Conservation (phyloP, 2,329 filamentous ascomycete species). For the Pseudogymnoascus sp. region DNA sequence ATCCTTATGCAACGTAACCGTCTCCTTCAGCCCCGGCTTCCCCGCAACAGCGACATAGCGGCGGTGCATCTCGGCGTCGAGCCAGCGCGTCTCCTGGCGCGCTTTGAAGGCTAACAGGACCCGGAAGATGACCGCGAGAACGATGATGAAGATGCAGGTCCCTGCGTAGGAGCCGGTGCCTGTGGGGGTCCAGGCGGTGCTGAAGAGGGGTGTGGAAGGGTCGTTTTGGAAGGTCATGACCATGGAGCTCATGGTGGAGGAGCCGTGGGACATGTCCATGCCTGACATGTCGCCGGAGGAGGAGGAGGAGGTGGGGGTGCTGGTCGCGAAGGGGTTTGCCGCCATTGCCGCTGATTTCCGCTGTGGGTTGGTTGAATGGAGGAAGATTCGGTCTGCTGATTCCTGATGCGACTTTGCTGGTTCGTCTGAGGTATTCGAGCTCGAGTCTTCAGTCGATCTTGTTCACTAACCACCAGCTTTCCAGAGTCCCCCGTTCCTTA, state of each 20-base stretch:
- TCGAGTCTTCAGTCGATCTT: neutral
- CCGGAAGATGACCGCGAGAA: conserved; percentile 63
- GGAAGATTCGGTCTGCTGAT: neutral
- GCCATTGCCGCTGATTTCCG: neutral
- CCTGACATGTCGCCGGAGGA: neutral
- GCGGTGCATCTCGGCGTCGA: conserved; percentile 61
- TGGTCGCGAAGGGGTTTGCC: neutral
- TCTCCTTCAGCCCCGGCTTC: conserved; percentile 41
- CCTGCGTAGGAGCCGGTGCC: conserved; percentile 68
- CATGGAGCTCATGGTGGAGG: conserved; percentile 30
- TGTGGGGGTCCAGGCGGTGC: conserved; percentile 63
- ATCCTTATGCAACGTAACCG: conserved; percentile 31
- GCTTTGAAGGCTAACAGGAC: conserved; percentile 62
- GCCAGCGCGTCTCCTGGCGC: conserved; percentile 54
- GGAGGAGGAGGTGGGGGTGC: neutral
- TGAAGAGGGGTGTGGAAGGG: conserved; percentile 56
- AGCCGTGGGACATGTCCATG: neutral
- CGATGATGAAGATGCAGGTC: conserved; percentile 83
- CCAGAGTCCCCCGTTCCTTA: neutral
- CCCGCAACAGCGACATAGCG: conserved; percentile 69
- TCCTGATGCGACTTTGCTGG: neutral
- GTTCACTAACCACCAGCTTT: neutral
- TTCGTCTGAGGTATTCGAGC: neutral
- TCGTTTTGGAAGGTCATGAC: conserved; percentile 56
- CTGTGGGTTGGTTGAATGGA: neutral